phyloP scores from a whole-genome alignment of 768 basidiomycete genomes.

The Dacryopinax primogenitus region DNA sequence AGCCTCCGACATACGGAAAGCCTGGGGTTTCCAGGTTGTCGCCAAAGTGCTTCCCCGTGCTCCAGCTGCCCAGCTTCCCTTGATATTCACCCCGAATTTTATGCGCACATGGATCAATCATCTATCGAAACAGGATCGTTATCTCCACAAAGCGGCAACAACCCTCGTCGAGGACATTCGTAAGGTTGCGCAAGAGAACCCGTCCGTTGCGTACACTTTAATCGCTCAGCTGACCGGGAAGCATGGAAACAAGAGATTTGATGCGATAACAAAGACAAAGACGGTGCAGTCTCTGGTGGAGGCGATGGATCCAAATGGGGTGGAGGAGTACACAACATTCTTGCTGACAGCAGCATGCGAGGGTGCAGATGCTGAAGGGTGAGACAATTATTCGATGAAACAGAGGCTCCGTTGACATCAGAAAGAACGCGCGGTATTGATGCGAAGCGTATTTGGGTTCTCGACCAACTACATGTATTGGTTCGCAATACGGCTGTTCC shows the following conservation, averaged over 20 bases:
- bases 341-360: constrained; percentile 52
- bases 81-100: constrained; percentile 87
- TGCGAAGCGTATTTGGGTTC: constrained; percentile 59
- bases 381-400: constrained; percentile 14
- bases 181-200: constrained; percentile 56
- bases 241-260: constrained; percentile 78
- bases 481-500: constrained; percentile 68
- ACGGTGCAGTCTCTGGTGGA: constrained; percentile 75
- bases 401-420: neutral
- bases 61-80: constrained; percentile 51
- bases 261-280: constrained; percentile 83
- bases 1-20: constrained; percentile 77
- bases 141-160: constrained; percentile 71
- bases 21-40: constrained; percentile 92
- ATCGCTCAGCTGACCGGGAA: constrained; percentile 73
- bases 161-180: constrained; percentile 62
- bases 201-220: constrained; percentile 68
- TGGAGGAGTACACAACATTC: constrained; percentile 62
- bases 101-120: constrained; percentile 98
- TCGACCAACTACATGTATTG: constrained; percentile 70
- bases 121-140: constrained; percentile 72
- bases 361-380: constrained; percentile 31
- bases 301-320: constrained; percentile 58
- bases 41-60: constrained; percentile 62
- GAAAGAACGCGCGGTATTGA: constrained; percentile 33